Percentiles rank a stretch among this genome's conserved stretches.
phyloP scores from a whole-genome alignment of 768 basidiomycete genomes.

The Auricularia auricula-judae region DNA sequence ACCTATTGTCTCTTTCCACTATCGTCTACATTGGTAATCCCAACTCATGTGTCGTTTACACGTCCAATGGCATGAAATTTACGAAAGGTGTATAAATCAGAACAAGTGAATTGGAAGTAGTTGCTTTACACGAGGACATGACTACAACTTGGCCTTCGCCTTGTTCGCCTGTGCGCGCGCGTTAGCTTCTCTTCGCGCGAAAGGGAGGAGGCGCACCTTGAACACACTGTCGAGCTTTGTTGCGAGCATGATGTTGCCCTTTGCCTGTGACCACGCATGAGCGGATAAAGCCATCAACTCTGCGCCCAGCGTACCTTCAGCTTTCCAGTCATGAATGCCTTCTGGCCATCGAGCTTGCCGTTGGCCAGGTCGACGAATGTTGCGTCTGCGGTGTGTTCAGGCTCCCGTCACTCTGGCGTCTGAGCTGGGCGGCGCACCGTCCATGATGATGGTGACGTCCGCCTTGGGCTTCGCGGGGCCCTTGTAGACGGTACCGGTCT shows the following conservation, averaged over 20 bases:
- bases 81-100: too few relatives aligned
- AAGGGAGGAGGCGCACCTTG: conserved; percentile 40
- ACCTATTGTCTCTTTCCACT: not conserved
- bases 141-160: not conserved
- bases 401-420: too few relatives aligned
- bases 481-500: conserved; percentile 63
- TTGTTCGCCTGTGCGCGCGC: conserved; percentile 2
- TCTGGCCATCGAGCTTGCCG: conserved; percentile 84
- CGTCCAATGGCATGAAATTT: not conserved
- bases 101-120: too few relatives aligned
- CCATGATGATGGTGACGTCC: conserved; percentile 72
- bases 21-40: not conserved
- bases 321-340: conserved; percentile 92
- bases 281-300: not conserved
- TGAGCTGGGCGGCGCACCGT: conserved; percentile 19
- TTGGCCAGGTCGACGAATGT: conserved; percentile 58
- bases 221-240: conserved; percentile 82
- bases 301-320: conserved; percentile 41
- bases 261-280: conserved; percentile 27
- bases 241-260: conserved; percentile 87
- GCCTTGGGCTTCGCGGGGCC: conserved; percentile 58
- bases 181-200: not conserved
- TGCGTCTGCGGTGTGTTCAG: conserved; percentile 34
- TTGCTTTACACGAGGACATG: not conserved
- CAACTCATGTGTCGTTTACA: not conserved